These are phyloP conservation scores for Hypomyces rosellus DNA, from an alignment of 2,329 filamentous ascomycete genomes.

Conservation along the genomic window DNA sequence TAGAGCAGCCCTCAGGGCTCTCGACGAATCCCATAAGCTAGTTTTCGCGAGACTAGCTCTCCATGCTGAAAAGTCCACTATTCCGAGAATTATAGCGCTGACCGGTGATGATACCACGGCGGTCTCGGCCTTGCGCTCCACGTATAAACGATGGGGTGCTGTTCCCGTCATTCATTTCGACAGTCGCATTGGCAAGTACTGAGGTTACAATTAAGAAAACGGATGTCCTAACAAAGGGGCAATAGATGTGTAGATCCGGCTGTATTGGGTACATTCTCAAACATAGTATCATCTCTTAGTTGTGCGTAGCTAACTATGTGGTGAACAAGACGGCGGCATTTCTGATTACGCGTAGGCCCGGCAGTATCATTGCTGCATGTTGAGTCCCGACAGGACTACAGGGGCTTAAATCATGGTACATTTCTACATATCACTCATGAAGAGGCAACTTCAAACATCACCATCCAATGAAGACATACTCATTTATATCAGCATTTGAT, in stretches of 20 bases:
- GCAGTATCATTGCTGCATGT: not conserved
- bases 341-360: constrained; percentile 15
- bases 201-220: not conserved
- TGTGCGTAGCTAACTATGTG: not conserved
- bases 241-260: constrained; percentile 17
- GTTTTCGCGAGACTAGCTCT: constrained; percentile 13
- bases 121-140: constrained; percentile 57
- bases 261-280: constrained; percentile 11
- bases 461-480: not conserved
- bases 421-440: constrained; percentile 21
- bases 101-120: constrained; percentile 67
- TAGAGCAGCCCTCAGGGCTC: constrained; percentile 16
- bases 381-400: not conserved
- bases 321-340: constrained; percentile 14
- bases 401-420: constrained; percentile 20
- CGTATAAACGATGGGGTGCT: constrained; percentile 52
- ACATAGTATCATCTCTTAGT: not conserved
- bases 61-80: constrained; percentile 9
- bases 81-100: constrained; percentile 48
- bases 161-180: constrained; percentile 68
- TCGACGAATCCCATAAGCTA: constrained; percentile 16
- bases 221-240: not conserved
- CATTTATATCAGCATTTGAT: constrained; percentile 42
- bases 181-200: constrained; percentile 37
- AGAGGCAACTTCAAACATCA: constrained; percentile 9